These are phyloP conservation scores for Suhomyces guaymorum DNA, from an alignment of 1,139 yeast species.

Conservation along the genomic window DNA sequence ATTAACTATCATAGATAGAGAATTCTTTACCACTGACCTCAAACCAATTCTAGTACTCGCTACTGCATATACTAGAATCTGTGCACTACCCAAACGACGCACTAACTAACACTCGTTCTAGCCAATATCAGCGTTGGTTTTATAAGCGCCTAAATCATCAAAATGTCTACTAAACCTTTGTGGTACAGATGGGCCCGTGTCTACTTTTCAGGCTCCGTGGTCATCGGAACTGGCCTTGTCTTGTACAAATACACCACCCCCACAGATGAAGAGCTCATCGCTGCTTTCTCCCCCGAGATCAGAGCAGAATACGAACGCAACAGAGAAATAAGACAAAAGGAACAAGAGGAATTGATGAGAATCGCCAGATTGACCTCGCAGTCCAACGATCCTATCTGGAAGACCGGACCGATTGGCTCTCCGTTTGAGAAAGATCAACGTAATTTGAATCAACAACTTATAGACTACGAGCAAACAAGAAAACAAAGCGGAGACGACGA, in stretches of 20 bases:
- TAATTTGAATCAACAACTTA: constrained; percentile 28
- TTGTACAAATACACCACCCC: constrained; percentile 75
- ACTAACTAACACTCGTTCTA: neutral
- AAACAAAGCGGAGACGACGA: constrained; percentile 45
- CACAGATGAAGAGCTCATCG: constrained; percentile 75
- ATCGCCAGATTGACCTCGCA: constrained; percentile 61
- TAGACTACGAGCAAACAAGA: constrained; percentile 53
- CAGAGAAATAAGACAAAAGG: constrained; percentile 60
- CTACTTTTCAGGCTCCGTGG: constrained; percentile 55
- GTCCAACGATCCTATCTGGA: constrained; percentile 79
- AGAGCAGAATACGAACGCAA: constrained; percentile 74
- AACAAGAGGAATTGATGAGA: constrained; percentile 65
- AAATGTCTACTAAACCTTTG: constrained; percentile 36
- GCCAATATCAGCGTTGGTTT: constrained; percentile 5
- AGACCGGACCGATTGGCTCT: constrained; percentile 64
- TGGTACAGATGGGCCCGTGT: constrained; percentile 64
- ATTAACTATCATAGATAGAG: no score
- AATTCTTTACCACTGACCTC: no score
- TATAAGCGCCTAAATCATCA: constrained; percentile 3
- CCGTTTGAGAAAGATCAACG: constrained; percentile 55
- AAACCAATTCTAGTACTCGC: no score
- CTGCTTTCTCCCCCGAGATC: constrained; percentile 77
- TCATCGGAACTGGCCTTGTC: constrained; percentile 67
- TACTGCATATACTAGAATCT: no score
- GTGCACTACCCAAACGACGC: no score